Evolutionary conservation across 345 rosid genomes (phyloP).

Genomic region (Carallia brachiata): DNA sequence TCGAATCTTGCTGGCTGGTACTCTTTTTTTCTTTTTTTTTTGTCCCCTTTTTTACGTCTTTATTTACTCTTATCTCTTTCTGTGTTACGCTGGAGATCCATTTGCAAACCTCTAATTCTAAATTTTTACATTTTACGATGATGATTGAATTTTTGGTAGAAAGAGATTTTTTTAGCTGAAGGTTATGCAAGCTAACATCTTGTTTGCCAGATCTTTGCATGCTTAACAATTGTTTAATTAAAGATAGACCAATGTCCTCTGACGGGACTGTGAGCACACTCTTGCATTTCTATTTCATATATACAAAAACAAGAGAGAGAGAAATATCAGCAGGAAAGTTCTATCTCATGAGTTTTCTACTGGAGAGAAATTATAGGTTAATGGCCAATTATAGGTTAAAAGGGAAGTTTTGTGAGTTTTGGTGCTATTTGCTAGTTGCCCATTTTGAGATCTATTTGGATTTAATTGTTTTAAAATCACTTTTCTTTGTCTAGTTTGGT

Average conservation of each 20-base stretch:
- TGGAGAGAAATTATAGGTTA: neutral
- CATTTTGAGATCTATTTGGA: too few relatives aligned
- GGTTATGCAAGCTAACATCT: neutral
- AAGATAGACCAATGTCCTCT: too few relatives aligned
- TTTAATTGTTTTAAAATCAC: too few relatives aligned
- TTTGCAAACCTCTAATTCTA: neutral
- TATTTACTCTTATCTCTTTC: neutral
- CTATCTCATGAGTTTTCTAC: neutral
- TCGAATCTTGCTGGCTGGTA: conserved; percentile 89
- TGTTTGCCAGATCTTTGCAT: neutral
- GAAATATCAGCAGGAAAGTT: too few relatives aligned
- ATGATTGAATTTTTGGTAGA: neutral
- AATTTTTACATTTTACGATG: neutral
- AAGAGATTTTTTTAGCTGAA: neutral
- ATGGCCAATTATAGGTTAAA: too few relatives aligned
- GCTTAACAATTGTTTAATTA: neutral
- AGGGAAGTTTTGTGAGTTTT: too few relatives aligned
- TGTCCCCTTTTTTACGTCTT: neutral
- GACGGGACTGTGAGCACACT: too few relatives aligned
- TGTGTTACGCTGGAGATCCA: neutral
- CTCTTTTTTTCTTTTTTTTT: conserved; percentile 3
- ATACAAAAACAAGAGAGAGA: too few relatives aligned
- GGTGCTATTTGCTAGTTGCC: too few relatives aligned
- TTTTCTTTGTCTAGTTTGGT: too few relatives aligned
- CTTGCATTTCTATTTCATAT: too few relatives aligned